Base-by-base conservation (phyloP, 495 filamentous ascomycete species). In the Hypoxylon fragiforme region DNA sequence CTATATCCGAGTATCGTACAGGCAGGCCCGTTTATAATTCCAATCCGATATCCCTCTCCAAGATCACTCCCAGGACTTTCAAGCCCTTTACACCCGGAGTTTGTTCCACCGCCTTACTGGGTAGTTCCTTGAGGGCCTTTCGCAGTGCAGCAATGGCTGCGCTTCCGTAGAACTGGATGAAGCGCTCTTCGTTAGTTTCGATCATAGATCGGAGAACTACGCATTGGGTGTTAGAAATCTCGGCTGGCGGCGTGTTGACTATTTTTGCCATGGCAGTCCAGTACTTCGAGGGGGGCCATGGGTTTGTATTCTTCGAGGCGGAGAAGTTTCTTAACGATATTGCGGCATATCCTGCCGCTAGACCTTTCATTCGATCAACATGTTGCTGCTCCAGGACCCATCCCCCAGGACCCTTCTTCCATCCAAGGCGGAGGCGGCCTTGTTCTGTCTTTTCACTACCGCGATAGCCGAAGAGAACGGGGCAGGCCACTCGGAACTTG, bases 381-480 rank as follows among this genome's bases (percentile, higher is more conserved):
- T 97, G 90, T 7, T 70, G 64, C 56, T 91, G 84, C 51, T 89
- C 83, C 2, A 72, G 57, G 40, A 89, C 72, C 65, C 77, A 94
- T 9, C 75, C 81, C 19, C 70, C 71, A 1, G 21, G 9, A 1
- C 21, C 75, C 21, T 80, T 78, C 51, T 77, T 81, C 91, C 91
- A 96, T 3, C 92, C 92, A 1, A 97, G 66, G n/a, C 82, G 78
- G 26, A 65, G 57, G 6, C 82, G 77, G 3, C 91, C 91, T 14
- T 77, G 73, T 37, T 85, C 78, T 0, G 87, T 95, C 42, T 81
- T 85, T 57, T 95, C 89, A 40, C 75, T 81, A 26, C 89, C 92
- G 15, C 80, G 79, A 60, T 91, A 85, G 14, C 95, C 95, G 68
- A 89, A 97, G 8, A 99, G 75, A 8, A 91, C 85, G 3, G 95